Conservation (phyloP, 2,329 filamentous ascomycete genomes). For the Leptographium flavum region DNA sequence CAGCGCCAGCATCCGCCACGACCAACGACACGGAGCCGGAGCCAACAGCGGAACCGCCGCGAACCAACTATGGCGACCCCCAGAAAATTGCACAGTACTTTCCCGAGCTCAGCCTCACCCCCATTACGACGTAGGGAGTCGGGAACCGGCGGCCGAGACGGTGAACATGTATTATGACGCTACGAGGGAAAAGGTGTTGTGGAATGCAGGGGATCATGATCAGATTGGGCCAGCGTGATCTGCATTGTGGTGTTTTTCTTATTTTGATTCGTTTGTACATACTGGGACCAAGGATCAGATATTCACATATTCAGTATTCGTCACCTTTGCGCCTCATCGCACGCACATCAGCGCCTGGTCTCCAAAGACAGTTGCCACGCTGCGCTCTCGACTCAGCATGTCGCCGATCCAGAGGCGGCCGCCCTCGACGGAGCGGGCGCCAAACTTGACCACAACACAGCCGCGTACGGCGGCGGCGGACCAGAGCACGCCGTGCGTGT, state of each 20-base stretch:
- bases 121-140: conserved; percentile 8
- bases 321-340: conserved; percentile 30
- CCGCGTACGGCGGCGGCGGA: conserved; percentile 67
- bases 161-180: neutral
- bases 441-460: conserved; percentile 86
- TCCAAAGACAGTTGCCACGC: conserved; percentile 57
- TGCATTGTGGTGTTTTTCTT: too few relatives aligned
- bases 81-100: conserved; percentile 24
- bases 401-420: conserved; percentile 65
- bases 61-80: conserved; percentile 22
- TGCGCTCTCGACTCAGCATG: conserved; percentile 64
- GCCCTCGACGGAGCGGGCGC: conserved; percentile 66
- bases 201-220: neutral
- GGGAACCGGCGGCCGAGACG: neutral
- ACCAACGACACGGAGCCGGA: conserved; percentile 5
- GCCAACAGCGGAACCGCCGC: conserved; percentile 15
- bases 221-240: neutral
- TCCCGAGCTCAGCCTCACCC: conserved; percentile 19
- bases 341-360: conserved; percentile 70
- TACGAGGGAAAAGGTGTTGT: neutral
- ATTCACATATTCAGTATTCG: too few relatives aligned
- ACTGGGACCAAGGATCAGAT: too few relatives aligned
- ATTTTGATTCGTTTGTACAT: neutral
- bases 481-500: conserved; percentile 53
- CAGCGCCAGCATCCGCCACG: neutral